Conservation (phyloP, 345 rosid genomes). For the Linum lewisii region DNA sequence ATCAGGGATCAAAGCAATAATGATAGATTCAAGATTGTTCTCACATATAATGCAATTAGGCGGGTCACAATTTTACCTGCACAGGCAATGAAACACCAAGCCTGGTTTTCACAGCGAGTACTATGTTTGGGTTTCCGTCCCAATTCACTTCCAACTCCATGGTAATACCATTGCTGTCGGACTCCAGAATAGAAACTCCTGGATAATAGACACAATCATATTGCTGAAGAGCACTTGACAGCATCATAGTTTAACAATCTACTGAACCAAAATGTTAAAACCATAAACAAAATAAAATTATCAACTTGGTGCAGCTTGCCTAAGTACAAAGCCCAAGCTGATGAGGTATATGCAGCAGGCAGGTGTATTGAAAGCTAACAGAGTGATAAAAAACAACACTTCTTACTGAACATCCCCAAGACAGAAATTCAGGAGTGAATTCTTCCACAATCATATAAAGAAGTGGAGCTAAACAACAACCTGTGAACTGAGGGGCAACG, state of each 20-base stretch:
- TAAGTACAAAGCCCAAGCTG: no score
- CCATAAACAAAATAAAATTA: no score
- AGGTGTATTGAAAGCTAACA: background rate
- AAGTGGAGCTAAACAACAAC: conserved; percentile 28
- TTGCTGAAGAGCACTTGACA: conserved; percentile 4
- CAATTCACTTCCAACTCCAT: conserved; percentile 35
- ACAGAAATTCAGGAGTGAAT: background rate
- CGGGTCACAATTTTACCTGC: conserved; percentile 18
- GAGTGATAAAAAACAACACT: background rate
- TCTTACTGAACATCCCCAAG: background rate
- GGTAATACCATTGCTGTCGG: conserved; percentile 19
- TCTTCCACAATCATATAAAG: background rate
- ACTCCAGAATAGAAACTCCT: conserved; percentile 28
- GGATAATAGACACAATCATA: background rate
- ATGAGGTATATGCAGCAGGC: background rate
- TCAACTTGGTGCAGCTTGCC: no score
- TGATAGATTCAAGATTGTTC: background rate
- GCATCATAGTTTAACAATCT: background rate
- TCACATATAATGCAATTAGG: background rate
- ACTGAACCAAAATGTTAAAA: background rate
- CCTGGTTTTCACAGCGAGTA: conserved; percentile 27
- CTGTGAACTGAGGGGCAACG: conserved; percentile 99
- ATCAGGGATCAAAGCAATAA: background rate
- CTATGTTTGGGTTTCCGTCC: conserved; percentile 30
- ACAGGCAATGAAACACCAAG: conserved; percentile 28